These are phyloP conservation scores for Verruconis gallopava DNA, from an alignment of 2,329 filamentous ascomycete genomes.

Conservation along the genomic window DNA sequence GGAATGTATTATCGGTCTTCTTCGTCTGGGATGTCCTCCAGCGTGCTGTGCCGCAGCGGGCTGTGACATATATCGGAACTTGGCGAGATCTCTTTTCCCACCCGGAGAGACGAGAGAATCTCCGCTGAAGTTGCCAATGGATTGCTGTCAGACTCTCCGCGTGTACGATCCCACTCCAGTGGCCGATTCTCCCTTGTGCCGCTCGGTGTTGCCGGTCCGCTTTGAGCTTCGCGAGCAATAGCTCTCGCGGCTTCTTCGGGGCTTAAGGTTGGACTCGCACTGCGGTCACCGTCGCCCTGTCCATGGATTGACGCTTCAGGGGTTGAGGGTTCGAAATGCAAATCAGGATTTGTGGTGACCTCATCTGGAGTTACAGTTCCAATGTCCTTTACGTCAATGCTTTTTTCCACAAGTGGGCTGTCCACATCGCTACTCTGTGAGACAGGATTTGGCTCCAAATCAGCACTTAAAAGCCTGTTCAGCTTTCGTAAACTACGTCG, in stretches of 20 bases:
- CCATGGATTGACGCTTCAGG: background rate
- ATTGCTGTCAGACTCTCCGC: background rate
- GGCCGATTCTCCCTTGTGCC: conserved; percentile 20
- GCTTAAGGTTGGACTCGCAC: conserved; percentile 2
- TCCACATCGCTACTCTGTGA: too few species aligned
- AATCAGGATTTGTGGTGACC: background rate
- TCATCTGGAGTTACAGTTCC: too few species aligned
- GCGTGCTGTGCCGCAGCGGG: too few species aligned
- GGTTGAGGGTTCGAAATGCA: conserved; percentile 7
- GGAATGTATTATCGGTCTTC: too few species aligned
- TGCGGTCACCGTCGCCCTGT: conserved; percentile 2
- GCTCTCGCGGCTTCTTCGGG: conserved; percentile 20
- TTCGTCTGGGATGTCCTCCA: too few species aligned
- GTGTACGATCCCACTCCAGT: background rate
- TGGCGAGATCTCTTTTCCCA: too few species aligned
- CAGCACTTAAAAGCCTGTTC: background rate
- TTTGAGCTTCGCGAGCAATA: conserved; percentile 26
- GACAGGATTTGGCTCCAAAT: too few species aligned
- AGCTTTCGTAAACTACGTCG: background rate
- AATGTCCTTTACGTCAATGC: too few species aligned
- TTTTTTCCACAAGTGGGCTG: too few species aligned
- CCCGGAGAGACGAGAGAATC: too few species aligned
- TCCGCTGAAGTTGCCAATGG: too few species aligned
- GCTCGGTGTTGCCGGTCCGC: conserved; percentile 30
- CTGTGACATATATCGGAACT: too few species aligned